Conservation (phyloP, 768 basidiomycete species). For the Sarcomyxa edulis region DNA sequence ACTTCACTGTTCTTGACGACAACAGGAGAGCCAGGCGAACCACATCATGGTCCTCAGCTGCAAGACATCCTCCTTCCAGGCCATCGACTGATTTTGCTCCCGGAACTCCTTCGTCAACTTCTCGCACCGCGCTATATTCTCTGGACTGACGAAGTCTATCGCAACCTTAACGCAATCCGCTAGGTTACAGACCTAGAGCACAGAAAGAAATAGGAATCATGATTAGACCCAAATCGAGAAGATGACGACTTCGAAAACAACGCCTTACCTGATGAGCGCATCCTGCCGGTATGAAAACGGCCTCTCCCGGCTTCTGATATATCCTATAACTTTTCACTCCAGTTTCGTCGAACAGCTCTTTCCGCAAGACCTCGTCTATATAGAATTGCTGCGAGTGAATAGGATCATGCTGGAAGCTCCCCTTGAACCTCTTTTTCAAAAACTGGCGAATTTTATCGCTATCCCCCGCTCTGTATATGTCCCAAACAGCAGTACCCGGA, state of each 20-base stretch:
- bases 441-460: conserved; percentile 74
- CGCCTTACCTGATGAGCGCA: conserved; percentile 78
- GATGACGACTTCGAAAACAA: neutral
- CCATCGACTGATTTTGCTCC: conserved; percentile 79
- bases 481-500: conserved; percentile 86
- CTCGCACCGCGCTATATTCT: conserved; percentile 86
- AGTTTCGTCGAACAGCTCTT: conserved; percentile 58
- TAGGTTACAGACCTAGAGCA: conserved; percentile 75
- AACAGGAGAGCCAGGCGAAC: conserved; percentile 83
- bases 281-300: conserved; percentile 93
- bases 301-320: conserved; percentile 89
- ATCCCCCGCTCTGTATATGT: conserved; percentile 80
- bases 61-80: conserved; percentile 93
- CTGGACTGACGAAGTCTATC: conserved; percentile 90
- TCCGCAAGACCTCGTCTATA: conserved; percentile 63
- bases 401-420: conserved; percentile 62
- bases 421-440: conserved; percentile 57
- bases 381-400: conserved; percentile 91
- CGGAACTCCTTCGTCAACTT: conserved; percentile 84
- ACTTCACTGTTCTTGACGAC: conserved; percentile 28
- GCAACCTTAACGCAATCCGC: conserved; percentile 97
- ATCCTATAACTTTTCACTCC: conserved; percentile 79
- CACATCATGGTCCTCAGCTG: conserved; percentile 92
- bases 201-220: conserved; percentile 2
- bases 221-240: neutral